Base-by-base conservation (phyloP, 345 rosid genomes). In the Combretum micranthum region DNA sequence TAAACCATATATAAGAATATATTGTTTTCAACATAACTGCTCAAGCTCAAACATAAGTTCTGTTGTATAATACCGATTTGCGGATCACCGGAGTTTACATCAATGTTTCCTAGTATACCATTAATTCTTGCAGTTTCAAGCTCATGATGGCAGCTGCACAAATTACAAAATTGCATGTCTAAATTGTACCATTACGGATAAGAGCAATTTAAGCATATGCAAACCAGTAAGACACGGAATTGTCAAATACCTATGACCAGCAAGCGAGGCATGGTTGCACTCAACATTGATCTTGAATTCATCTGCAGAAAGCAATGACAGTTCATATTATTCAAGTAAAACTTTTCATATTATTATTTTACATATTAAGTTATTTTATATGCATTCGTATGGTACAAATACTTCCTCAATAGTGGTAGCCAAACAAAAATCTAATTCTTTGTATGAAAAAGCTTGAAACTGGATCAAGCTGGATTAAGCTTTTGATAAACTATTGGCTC, bases 21-120 rank as follows among this genome's bases (percentile, higher is more conserved):
- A 59, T 12, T 32, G 6, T 32, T 32, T 32, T 7, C 5, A 32
- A 7, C 39, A 32, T 32, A 32, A 32, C 47, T 10, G 6, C 26
- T 20, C 48, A 55, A 17, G 47, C 42, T 2, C 13, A 55, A 32
- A 1, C 20, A 15, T 20, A 25, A 37, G 13, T 50, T 50, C 64
- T 14, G 16, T 46, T 13, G 50, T 19, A 8, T 20, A 32, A 25
- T 77, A 83, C 97, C 97, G 23, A 81, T 76, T 67, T 93, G 96
- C 64, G 99, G 91, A 63, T 87, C 97, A 10, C 97, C 99, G 18
- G 89, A 76, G 87, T 93, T 93, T 10, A 96, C 97, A 76, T 93
- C 97, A 53, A 93, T 76, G 72, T 85, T 93, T 45, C 97, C 97
- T 19, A 93, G 81, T 53, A 85, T 66, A 53, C 92, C 97, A 69